phyloP scores from a whole-genome alignment of 2,329 filamentous ascomycete species.

The Cladobotryum mycophilum region DNA sequence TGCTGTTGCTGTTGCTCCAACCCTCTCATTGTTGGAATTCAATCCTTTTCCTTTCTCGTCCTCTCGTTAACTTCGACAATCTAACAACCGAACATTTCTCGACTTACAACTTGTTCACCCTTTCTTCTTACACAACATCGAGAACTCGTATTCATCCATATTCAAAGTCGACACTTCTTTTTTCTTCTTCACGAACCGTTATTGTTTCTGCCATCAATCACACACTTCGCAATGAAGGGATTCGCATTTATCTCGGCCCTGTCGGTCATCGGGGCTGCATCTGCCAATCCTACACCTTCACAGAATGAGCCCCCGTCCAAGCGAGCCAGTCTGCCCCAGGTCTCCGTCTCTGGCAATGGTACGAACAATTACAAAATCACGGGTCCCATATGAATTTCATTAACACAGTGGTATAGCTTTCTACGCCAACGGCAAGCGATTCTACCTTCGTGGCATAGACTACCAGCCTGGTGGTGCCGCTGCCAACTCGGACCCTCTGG shows the following conservation, averaged over 20 bases:
- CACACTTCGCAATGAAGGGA: slow-evolving; percentile 41
- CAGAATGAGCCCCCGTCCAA: slow-evolving; percentile 43
- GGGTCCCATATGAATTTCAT: background rate
- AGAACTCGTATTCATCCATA: slow-evolving; percentile 8
- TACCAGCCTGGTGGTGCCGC: slow-evolving; percentile 58
- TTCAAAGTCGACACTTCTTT: background rate
- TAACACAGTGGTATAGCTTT: slow-evolving; percentile 38
- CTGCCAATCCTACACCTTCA: slow-evolving; percentile 45
- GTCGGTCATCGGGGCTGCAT: slow-evolving; percentile 38
- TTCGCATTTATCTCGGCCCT: slow-evolving; percentile 42
- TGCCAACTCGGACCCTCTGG: slow-evolving; percentile 63
- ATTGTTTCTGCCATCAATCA: slow-evolving; percentile 12
- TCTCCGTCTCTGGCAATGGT: slow-evolving; percentile 54
- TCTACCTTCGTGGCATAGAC: slow-evolving; percentile 56
- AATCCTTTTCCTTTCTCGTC: slow-evolving; percentile 14
- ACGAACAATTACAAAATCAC: slow-evolving; percentile 15
- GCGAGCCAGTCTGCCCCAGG: slow-evolving; percentile 42
- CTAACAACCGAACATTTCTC: slow-evolving; percentile 3
- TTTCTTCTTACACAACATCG: slow-evolving; percentile 1
- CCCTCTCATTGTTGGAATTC: slow-evolving; percentile 33
- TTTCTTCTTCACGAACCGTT: background rate
- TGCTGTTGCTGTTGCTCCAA: slow-evolving; percentile 24
- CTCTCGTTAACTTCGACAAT: slow-evolving; percentile 4
- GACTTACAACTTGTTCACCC: background rate
- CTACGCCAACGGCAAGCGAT: slow-evolving; percentile 46